A percentile compares a stretch with the other conserved stretches of the same genome.
Conservation (phyloP, 2,329 filamentous ascomycete genomes). For the Talaromyces funiculosus region DNA sequence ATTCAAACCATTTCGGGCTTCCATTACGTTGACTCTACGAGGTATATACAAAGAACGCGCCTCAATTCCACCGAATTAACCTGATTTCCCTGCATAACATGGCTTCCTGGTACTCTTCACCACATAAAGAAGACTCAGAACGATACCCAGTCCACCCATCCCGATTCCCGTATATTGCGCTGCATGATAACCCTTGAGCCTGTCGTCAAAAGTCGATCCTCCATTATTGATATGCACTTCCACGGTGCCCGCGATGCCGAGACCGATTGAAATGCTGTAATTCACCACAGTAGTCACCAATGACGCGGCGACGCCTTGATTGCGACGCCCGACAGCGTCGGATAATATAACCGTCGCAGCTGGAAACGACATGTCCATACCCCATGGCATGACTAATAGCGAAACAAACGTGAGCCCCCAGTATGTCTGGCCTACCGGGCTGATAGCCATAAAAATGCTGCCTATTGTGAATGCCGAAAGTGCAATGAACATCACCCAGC, state of each 20-base stretch:
- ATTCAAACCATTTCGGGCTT: too few relatives aligned
- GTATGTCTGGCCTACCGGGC: slow-evolving; percentile 38
- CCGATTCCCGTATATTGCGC: slow-evolving; percentile 38
- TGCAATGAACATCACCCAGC: slow-evolving; percentile 33
- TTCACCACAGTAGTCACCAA: slow-evolving; percentile 62
- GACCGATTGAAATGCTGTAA: slow-evolving; percentile 61
- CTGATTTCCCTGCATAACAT: background rate
- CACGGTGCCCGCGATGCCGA: slow-evolving; percentile 63
- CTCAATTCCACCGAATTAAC: background rate
- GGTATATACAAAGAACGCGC: background rate
- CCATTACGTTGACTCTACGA: background rate
- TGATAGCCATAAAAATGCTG: slow-evolving; percentile 35
- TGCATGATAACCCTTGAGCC: slow-evolving; percentile 34
- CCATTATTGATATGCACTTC: slow-evolving; percentile 45
- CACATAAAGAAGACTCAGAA: slow-evolving; percentile 14
- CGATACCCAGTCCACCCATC: slow-evolving; percentile 23
- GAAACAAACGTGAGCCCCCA: slow-evolving; percentile 36
- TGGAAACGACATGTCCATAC: slow-evolving; percentile 59
- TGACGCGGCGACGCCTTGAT: slow-evolving; percentile 51
- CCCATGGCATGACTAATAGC: slow-evolving; percentile 26
- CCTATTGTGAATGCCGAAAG: slow-evolving; percentile 31
- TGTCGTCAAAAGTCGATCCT: slow-evolving; percentile 23
- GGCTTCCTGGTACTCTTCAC: background rate
- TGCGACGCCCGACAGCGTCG: slow-evolving; percentile 43
- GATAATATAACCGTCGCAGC: slow-evolving; percentile 58